Evolutionary conservation across 2,329 filamentous ascomycete species (phyloP).

Genomic region (Huntiella decipiens): DNA sequence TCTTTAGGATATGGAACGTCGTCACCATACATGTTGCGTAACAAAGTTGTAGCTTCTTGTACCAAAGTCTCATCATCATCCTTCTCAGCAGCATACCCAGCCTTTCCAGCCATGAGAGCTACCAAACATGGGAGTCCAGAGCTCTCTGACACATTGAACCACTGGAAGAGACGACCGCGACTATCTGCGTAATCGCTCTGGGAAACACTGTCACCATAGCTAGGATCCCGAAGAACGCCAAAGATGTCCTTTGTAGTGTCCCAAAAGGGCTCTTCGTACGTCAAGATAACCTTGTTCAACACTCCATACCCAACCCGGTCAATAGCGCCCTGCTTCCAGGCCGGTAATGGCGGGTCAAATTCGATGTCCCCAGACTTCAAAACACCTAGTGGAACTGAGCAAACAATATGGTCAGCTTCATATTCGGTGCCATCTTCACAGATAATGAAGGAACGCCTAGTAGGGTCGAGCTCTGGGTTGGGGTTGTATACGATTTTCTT

Average conservation of each 20-base stretch:
- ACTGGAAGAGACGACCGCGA: conserved; percentile 88
- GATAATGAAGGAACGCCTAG: conserved; percentile 37
- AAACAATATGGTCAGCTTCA: conserved; percentile 77
- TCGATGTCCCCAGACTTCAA: conserved; percentile 62
- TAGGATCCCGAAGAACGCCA: conserved; percentile 63
- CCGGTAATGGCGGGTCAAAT: conserved; percentile 82
- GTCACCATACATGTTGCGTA: conserved; percentile 55
- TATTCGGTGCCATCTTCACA: conserved; percentile 61
- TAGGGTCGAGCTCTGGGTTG: conserved; percentile 25
- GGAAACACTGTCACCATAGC: conserved; percentile 44
- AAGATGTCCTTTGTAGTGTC: conserved; percentile 81
- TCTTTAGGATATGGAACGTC: conserved; percentile 62
- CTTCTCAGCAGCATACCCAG: conserved; percentile 71
- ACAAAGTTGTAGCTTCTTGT: conserved; percentile 57
- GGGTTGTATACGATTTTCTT: conserved; percentile 41
- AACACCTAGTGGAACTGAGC: conserved; percentile 78
- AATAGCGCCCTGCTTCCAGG: conserved; percentile 69
- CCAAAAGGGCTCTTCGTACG: conserved; percentile 85
- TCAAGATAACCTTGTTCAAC: conserved; percentile 84
- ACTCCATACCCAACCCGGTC: conserved; percentile 76
- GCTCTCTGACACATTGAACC: conserved; percentile 88
- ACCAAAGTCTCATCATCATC: conserved; percentile 59
- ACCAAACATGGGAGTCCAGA: conserved; percentile 75
- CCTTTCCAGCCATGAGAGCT: conserved; percentile 88
- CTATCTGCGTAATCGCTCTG: conserved; percentile 40